Conservation (phyloP, 2,329 filamentous ascomycete species). For the Teratosphaeria pseudoeucalypti region DNA sequence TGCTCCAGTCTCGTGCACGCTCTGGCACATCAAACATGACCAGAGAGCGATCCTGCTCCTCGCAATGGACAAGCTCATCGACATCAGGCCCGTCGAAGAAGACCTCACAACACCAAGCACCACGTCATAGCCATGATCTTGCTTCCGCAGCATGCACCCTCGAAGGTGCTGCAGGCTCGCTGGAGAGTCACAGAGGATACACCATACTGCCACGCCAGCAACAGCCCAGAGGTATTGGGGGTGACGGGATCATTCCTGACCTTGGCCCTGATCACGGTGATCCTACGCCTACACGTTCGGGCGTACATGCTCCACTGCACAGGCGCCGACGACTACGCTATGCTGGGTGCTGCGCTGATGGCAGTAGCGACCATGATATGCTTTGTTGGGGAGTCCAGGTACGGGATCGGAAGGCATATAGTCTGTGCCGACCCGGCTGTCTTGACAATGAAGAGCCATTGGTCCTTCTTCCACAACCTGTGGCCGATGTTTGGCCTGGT, state of each 20-base stretch:
- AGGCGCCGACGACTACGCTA: slow-evolving; percentile 41
- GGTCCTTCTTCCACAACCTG: slow-evolving; percentile 38
- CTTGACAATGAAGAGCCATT: slow-evolving; percentile 29
- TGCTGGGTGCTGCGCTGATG: slow-evolving; percentile 32
- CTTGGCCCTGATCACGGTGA: slow-evolving; percentile 12
- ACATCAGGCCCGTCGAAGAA: not conserved
- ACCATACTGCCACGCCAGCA: slow-evolving; percentile 15
- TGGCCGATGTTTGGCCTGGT: slow-evolving; percentile 36
- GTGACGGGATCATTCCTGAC: slow-evolving; percentile 14
- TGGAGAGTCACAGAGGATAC: slow-evolving; percentile 6
- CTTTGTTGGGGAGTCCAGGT: slow-evolving; percentile 34
- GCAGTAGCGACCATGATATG: slow-evolving; percentile 27
- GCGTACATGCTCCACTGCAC: slow-evolving; percentile 37
- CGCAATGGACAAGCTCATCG: not conserved
- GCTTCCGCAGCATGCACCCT: not conserved
- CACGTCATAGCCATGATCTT: not conserved
- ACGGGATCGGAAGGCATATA: slow-evolving; percentile 40
- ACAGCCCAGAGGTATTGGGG: slow-evolving; percentile 13
- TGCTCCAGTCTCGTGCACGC: not conserved
- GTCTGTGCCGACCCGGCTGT: slow-evolving; percentile 18
- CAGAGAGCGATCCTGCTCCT: not conserved
- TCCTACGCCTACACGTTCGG: slow-evolving; percentile 28
- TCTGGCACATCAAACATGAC: not conserved
- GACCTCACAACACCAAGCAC: not conserved
- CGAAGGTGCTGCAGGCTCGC: slow-evolving; percentile 1